These are phyloP conservation scores for Aspergillus neotritici DNA, from an alignment of 2,329 filamentous ascomycete species.

Conservation along the genomic window DNA sequence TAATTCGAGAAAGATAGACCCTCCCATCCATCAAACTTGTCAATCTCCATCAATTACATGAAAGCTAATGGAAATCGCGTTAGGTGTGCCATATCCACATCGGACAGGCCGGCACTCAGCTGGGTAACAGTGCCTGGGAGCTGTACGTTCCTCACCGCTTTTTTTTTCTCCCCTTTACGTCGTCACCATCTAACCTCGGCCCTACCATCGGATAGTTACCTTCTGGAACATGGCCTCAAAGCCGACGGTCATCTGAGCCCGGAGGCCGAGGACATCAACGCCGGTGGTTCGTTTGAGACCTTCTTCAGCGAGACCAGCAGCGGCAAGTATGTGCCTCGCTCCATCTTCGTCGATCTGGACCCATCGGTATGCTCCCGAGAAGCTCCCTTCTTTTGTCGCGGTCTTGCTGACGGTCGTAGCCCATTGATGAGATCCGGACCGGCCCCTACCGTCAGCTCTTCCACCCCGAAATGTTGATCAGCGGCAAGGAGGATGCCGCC, in stretches of 20 bases:
- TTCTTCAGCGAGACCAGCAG: constrained; percentile 61
- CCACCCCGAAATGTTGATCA: constrained; percentile 61
- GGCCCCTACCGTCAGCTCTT: constrained; percentile 59
- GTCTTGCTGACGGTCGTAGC: constrained; percentile 33
- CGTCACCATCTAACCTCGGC: constrained; percentile 3
- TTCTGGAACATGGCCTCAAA: constrained; percentile 60
- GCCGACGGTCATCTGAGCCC: constrained; percentile 55
- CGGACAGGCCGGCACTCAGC: constrained; percentile 62
- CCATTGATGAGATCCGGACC: constrained; percentile 62
- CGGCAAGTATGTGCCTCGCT: constrained; percentile 63
- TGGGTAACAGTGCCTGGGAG: constrained; percentile 65
- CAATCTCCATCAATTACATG: not conserved
- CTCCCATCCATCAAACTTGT: constrained; percentile 9
- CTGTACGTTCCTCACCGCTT: constrained; percentile 49
- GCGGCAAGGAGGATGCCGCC: constrained; percentile 63
- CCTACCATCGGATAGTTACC: constrained; percentile 45
- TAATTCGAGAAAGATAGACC: too few relatives aligned
- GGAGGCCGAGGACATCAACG: constrained; percentile 48
- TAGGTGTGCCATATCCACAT: constrained; percentile 64
- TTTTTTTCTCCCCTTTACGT: constrained; percentile 12
- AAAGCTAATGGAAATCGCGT: not conserved
- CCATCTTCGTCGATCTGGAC: constrained; percentile 63
- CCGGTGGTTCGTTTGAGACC: constrained; percentile 57
- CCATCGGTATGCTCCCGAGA: constrained; percentile 47
- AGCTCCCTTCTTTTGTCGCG: not conserved